Evolutionary conservation across 179 eudicot genomes (phyloP).

Genomic region (Sideroxylon spinosum): DNA sequence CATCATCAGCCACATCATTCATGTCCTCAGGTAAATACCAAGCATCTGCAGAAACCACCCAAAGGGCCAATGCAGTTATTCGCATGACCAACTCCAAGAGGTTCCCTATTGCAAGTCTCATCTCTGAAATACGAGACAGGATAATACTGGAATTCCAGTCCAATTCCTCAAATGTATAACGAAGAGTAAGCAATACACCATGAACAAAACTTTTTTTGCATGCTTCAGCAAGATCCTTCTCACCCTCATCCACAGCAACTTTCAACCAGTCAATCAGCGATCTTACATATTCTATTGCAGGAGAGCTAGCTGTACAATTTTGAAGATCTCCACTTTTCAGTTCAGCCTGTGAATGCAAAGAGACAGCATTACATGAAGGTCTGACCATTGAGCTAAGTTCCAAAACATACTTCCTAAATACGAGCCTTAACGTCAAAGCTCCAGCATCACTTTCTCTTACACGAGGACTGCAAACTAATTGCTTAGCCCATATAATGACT

Average conservation of each 20-base stretch:
- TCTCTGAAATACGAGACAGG: constrained; percentile 41
- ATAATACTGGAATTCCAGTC: constrained; percentile 68
- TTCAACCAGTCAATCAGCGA: constrained; percentile 86
- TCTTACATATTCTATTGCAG: constrained; percentile 52
- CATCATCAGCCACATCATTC: constrained; percentile 72
- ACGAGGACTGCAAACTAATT: constrained; percentile 88
- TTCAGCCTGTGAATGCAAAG: constrained; percentile 26
- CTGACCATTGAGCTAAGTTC: constrained; percentile 76
- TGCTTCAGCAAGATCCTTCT: constrained; percentile 80
- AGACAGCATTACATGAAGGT: constrained; percentile 45
- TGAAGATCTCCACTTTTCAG: constrained; percentile 31
- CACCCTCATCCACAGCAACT: constrained; percentile 67
- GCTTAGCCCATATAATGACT: constrained; percentile 78
- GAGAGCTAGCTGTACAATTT: constrained; percentile 30
- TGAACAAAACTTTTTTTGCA: constrained; percentile 93
- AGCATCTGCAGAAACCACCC: constrained; percentile 97
- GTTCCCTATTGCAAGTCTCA: constrained; percentile 60
- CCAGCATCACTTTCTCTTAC: constrained; percentile 99
- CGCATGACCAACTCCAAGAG: constrained; percentile 72
- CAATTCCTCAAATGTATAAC: constrained; percentile 92
- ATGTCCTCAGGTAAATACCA: constrained; percentile 77
- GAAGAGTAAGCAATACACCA: constrained; percentile 83
- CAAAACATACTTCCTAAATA: constrained; percentile 78
- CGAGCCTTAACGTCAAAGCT: constrained; percentile 77
- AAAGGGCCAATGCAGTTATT: constrained; percentile 86